A percentile compares a stretch with the other conserved stretches of the same genome.
These are phyloP conservation scores for Suillus placidus DNA, from an alignment of 768 basidiomycete genomes.

Conservation along the genomic window DNA sequence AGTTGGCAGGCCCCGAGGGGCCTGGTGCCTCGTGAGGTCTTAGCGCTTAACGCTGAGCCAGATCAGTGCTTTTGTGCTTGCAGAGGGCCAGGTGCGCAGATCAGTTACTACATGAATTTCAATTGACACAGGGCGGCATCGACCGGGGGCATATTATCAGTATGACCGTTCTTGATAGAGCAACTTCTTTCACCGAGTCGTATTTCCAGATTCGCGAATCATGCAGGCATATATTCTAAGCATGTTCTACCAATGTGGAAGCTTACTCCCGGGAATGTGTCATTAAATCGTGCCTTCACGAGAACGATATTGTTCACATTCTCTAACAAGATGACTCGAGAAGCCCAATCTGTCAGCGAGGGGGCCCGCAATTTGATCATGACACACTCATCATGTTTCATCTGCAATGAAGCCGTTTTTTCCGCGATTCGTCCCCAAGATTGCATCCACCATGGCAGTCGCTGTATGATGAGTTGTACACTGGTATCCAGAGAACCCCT, in stretches of 20 bases:
- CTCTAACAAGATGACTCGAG: not conserved
- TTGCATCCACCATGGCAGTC: not conserved
- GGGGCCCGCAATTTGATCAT: not conserved
- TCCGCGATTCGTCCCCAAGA: not conserved
- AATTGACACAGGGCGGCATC: not conserved
- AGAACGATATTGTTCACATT: not conserved
- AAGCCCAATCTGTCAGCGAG: not conserved
- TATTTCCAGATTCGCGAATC: not conserved
- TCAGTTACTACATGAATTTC: not conserved
- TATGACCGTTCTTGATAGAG: not conserved
- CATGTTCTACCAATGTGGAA: not conserved
- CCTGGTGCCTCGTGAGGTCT: not conserved
- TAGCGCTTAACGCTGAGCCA: not conserved
- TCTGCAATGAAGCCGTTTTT: not conserved
- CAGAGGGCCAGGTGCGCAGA: not conserved
- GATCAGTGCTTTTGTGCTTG: not conserved
- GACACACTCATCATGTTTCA: not conserved
- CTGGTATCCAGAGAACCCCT: not conserved
- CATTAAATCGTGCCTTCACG: not conserved
- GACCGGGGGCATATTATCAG: not conserved
- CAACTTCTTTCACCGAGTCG: not conserved
- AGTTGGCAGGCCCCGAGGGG: not conserved
- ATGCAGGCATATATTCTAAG: not conserved
- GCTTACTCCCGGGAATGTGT: not conserved
- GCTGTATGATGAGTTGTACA: not conserved